Conservation (phyloP, 2,329 filamentous ascomycete species). For the Thielaviopsis musarum region DNA sequence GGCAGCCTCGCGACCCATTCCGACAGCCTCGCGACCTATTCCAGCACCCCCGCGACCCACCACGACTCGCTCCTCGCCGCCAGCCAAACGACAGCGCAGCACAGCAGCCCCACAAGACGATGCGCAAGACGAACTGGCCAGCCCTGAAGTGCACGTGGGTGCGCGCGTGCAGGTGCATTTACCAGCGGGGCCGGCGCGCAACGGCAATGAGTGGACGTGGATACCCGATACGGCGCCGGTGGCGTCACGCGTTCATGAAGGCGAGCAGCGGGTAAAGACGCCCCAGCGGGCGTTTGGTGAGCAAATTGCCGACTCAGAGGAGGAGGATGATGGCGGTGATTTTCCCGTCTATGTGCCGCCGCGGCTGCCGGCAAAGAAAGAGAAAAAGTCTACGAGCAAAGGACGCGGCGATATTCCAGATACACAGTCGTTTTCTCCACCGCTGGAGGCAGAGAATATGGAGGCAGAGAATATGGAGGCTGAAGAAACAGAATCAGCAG, state of each 20-base stretch:
- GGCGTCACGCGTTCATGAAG: neutral
- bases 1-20: too few species aligned
- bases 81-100: neutral
- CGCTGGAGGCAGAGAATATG: neutral
- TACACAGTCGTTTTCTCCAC: slow-evolving; percentile 14
- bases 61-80: neutral
- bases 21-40: too few species aligned
- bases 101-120: neutral
- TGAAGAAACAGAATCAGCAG: neutral
- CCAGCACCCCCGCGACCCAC: too few species aligned
- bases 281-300: neutral
- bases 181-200: neutral
- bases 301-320: slow-evolving; percentile 9
- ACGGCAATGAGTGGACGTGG: neutral
- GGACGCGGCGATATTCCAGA: slow-evolving; percentile 11
- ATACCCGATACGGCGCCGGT: neutral
- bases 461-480: neutral
- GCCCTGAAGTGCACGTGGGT: neutral
- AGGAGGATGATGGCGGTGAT: slow-evolving; percentile 8
- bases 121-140: neutral
- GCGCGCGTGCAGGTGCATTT: neutral
- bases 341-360: neutral
- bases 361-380: neutral
- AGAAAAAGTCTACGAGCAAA: neutral
- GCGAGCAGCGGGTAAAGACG: neutral